phyloP scores from a whole-genome alignment of 2,329 filamentous ascomycete genomes.

The Colletotrichum sp. region DNA sequence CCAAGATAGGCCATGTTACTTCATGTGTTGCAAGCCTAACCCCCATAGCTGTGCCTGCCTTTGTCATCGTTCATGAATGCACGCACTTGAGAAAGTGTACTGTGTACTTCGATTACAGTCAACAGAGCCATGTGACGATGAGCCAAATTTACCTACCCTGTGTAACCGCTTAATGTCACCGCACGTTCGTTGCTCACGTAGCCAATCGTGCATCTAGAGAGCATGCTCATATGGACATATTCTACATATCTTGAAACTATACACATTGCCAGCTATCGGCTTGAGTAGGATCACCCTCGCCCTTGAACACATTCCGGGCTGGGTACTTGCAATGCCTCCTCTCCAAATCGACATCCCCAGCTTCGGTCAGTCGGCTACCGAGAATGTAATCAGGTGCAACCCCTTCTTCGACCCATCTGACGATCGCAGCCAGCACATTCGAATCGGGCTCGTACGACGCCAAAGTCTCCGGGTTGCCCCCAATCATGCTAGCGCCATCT shows the following conservation, averaged over 20 bases:
- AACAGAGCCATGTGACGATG: neutral
- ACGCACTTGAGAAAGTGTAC: neutral
- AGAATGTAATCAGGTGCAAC: conserved; percentile 43
- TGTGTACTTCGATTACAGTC: neutral
- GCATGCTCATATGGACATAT: neutral
- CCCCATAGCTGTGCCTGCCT: neutral
- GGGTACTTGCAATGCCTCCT: conserved; percentile 41
- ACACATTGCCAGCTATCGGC: conserved; percentile 34
- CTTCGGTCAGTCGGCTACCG: conserved; percentile 32
- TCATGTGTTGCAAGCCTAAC: neutral
- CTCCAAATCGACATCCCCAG: conserved; percentile 32
- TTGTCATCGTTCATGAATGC: neutral
- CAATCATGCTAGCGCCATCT: conserved; percentile 43
- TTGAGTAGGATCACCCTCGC: conserved; percentile 28
- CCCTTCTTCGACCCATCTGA: conserved; percentile 54
- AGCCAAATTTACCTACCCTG: neutral
- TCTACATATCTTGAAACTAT: neutral
- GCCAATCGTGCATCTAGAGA: neutral
- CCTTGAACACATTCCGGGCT: conserved; percentile 33
- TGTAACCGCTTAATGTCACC: neutral
- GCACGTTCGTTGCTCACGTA: neutral
- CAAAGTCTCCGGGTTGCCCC: conserved; percentile 22
- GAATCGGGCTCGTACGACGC: conserved; percentile 33
- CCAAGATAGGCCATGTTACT: neutral
- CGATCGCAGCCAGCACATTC: conserved; percentile 52